Percentiles rank a stretch among this genome's conserved stretches.
Evolutionary conservation across 139 green algal genomes (phyloP).

Genomic region (Eudorina sp.): DNA sequence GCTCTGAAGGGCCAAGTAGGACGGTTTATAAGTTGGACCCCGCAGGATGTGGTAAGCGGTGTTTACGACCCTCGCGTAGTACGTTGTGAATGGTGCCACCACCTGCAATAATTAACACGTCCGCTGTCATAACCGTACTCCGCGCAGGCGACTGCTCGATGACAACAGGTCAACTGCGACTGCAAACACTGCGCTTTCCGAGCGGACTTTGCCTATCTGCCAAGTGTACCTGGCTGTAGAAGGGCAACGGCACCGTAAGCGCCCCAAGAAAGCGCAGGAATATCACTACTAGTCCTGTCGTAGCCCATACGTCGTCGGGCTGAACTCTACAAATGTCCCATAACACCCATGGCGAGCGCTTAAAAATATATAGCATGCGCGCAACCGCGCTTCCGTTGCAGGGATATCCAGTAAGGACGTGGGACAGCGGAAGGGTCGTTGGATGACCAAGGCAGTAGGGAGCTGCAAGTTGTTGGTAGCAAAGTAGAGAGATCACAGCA

Average conservation of each 20-base stretch:
- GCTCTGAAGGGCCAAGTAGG: neutral
- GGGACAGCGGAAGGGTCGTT: neutral
- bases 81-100: neutral
- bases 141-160: no score
- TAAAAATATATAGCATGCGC: neutral
- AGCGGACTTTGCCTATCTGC: no score
- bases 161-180: no score
- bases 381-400: neutral
- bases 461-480: slow-evolving; percentile 10
- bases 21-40: neutral
- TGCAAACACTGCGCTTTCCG: no score
- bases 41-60: neutral
- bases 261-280: neutral
- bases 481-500: neutral
- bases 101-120: neutral
- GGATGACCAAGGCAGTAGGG: neutral
- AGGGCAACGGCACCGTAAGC: neutral
- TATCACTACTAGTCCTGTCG: neutral
- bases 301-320: neutral
- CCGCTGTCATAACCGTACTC: no score
- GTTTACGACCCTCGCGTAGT: neutral
- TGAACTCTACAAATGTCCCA: slow-evolving; percentile 1
- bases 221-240: slow-evolving; percentile 7
- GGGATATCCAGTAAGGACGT: neutral
- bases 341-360: neutral